Evolutionary conservation across 345 rosid species (phyloP), one percentile per base, ranked within the genome.

Genomic region (Salix dunnii): DNA sequence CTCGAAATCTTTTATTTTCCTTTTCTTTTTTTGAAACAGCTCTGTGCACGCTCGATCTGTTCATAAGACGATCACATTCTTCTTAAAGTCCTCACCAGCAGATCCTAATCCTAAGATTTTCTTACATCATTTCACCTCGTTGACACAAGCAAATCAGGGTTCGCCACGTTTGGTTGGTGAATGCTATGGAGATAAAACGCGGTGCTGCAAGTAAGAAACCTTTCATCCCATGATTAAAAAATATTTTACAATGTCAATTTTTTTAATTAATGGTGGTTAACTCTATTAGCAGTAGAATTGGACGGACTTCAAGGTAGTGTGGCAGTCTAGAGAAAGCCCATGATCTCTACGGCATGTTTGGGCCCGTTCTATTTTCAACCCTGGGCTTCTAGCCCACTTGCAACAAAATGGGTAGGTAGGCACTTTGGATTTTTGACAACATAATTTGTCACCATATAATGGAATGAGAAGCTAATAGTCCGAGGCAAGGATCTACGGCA

Each of bases 41-140:
- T 53, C 4, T 21, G 60, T 21, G 53, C 60, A 9, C 25, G 3
- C 21, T 49, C 60, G 4, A 4, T 40, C 46, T 40, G 8, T 13
- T 16, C 53, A 16, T 35, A 35, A 35, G 36, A 35, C 53, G 4
- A 14, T 48, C 5, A 48, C 53, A 55, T 21, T 35, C 78, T 76
- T 51, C 79, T 62, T 61, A 42, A 71, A 64, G 28, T 64, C 72
- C 71, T 48, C 38, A 65, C 42, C 70, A 16, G 5, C 7, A 18
- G 27, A 63, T 43, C 33, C 49, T 74, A 18, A 2, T 67, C 51
- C 43, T 40, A 4, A 0, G 11, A 10, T n/a, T 0, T n/a, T 67
- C 46, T 35, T 35, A 8, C n/a, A 30, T 66, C 10, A 6, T 67
- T 33, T 66, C 9, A 2, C n/a, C 71, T 21, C 11, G 2, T 5